These are phyloP conservation scores for Fusarium odoratissimum DNA, from an alignment of 2,329 filamentous ascomycete genomes.

Conservation along the genomic window DNA sequence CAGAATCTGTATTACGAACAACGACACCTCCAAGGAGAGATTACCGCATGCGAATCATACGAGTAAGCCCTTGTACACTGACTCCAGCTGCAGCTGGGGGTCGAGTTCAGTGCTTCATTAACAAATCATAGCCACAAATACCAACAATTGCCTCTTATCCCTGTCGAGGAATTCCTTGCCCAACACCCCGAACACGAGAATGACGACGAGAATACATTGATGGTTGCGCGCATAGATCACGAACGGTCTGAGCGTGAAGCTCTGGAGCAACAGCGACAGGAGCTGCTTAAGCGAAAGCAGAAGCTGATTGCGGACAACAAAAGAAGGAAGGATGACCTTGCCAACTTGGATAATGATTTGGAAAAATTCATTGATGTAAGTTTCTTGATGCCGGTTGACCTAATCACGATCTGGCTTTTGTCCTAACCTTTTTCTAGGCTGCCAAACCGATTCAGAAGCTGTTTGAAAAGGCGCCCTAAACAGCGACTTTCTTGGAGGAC, in stretches of 20 bases:
- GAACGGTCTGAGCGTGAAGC: constrained; percentile 87
- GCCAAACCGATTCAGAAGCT: constrained; percentile 81
- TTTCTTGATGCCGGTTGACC: constrained; percentile 17
- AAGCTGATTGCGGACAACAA: constrained; percentile 80
- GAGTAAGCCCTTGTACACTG: constrained; percentile 70
- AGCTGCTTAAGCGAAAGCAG: constrained; percentile 74
- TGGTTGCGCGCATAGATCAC: constrained; percentile 90
- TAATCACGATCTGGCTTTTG: background rate
- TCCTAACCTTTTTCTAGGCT: constrained; percentile 63
- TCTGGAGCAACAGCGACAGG: constrained; percentile 85
- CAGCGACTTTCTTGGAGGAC: background rate
- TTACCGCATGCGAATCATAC: constrained; percentile 88
- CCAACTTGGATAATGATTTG: constrained; percentile 88
- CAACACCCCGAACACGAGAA: constrained; percentile 80
- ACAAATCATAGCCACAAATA: constrained; percentile 80
- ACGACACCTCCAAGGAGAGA: constrained; percentile 88
- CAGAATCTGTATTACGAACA: constrained; percentile 99
- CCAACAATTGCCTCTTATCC: constrained; percentile 84
- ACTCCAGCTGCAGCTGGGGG: background rate
- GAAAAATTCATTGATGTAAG: constrained; percentile 93
- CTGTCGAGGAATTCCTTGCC: constrained; percentile 82
- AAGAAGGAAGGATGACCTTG: constrained; percentile 91
- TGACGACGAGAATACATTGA: constrained; percentile 81
- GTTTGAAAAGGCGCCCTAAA: constrained; percentile 78
- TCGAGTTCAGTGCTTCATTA: background rate